Base-by-base conservation (phyloP, 148 eudicot genomes). In the Amaranthus palmeri region DNA sequence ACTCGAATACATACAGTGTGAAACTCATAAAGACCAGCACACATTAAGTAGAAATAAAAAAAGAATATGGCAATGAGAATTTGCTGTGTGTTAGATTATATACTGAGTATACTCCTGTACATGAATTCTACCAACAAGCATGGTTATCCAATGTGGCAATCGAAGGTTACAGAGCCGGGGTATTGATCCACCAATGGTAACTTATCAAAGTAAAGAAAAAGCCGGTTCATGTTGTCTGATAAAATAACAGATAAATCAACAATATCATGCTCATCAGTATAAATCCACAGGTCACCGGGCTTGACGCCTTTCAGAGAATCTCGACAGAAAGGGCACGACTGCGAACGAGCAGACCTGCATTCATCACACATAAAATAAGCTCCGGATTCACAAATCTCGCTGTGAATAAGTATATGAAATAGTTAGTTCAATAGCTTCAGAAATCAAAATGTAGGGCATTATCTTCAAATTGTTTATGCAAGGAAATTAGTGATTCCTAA, bases 311-410 rank as follows among this genome's bases (percentile, higher is more conserved):
- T 82, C 14, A 92, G 84, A 75, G 85, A 79, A 49, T 92, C 93
- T 40, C 96, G 93, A 67, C 98, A 92, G 72, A 92, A 90, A 10
- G 98, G 96, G 75, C 98, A 92, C 47, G 90, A 92, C 60, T 87
- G 83, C 58, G 98, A 88, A 58, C 96, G 86, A 65, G 81, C 62
- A 51, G 65, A 80, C 92, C 90, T 85, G 82, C 72, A 83, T 8
- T 14, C 62, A 76, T 50, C 42, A n/a, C n/a, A 48, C 11, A 62
- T 62, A 70, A 44, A 59, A 57, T 6, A 9, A 56, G 15, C 7
- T 14, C 66, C 54, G 62, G 56, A 46, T 45, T 12, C 36, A 14
- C 10, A 67, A 5, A 74, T 67, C 68, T 15, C 8, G 14, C 5
- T 8, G 41, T 13, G 3, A 44, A 14, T 12, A 11, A 42, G 10